These are phyloP conservation scores for Asterella californica DNA, from an alignment of 225 moss, liverwort and hornwort genomes.

Conservation along the genomic window DNA sequence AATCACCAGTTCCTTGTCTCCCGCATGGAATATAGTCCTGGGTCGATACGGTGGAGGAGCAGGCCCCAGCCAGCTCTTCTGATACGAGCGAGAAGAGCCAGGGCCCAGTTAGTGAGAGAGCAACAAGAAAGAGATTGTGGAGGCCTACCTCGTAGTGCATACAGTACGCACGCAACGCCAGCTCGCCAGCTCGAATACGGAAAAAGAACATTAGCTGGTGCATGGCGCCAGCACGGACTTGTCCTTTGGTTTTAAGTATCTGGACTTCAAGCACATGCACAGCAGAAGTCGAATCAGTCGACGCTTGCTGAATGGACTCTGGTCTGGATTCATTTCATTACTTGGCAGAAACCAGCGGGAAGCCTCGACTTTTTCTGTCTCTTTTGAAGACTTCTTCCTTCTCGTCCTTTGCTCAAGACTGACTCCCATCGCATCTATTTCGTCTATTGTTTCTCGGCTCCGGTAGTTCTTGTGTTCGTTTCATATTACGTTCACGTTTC, in stretches of 20 bases:
- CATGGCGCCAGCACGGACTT: constrained; percentile 3
- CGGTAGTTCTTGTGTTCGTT: too few relatives aligned
- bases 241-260: neutral
- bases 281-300: neutral
- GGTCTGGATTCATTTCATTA: neutral
- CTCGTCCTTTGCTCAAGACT: neutral
- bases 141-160: neutral
- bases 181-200: neutral
- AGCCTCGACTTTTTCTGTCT: neutral
- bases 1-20: too few relatives aligned
- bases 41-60: neutral
- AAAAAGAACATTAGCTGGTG: neutral
- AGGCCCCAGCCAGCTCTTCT: neutral
- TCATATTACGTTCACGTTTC: too few relatives aligned
- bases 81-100: too few relatives aligned
- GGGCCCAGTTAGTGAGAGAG: neutral
- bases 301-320: neutral
- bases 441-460: too few relatives aligned
- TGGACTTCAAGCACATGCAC: neutral
- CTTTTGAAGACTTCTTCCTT: too few relatives aligned
- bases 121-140: neutral
- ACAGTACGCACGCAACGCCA: neutral
- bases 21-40: neutral
- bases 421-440: too few relatives aligned
- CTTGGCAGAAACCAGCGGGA: neutral